Percentiles rank a stretch among this genome's conserved stretches.
Conservation (phyloP, 2,329 filamentous ascomycete species). For the Ophiosphaerella narmari region DNA sequence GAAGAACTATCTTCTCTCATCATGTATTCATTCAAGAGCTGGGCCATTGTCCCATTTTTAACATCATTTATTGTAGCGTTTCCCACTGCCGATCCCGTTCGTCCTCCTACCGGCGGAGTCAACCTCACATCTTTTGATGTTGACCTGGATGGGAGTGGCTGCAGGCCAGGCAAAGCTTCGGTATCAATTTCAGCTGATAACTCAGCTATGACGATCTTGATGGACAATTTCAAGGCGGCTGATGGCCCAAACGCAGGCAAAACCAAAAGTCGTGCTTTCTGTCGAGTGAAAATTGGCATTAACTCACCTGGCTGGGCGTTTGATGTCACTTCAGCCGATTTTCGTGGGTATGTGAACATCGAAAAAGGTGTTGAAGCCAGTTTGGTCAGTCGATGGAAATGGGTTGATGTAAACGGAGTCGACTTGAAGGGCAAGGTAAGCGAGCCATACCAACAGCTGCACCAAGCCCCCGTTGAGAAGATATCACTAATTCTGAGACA, state of each 20-base stretch:
- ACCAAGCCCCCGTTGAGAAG: background rate
- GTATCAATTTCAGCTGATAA: conserved; percentile 26
- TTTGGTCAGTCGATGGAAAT: conserved; percentile 36
- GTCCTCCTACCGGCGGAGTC: conserved; percentile 19
- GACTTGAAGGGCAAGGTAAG: conserved; percentile 34
- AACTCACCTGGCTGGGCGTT: conserved; percentile 25
- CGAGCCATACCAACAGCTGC: background rate
- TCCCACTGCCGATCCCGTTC: conserved; percentile 4
- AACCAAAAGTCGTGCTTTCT: conserved; percentile 28
- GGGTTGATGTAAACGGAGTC: conserved; percentile 24
- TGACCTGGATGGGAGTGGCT: conserved; percentile 30
- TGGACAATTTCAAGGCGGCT: conserved; percentile 33
- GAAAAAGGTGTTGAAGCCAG: conserved; percentile 22
- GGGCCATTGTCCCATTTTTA: background rate
- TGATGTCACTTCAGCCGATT: conserved; percentile 23
- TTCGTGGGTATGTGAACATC: conserved; percentile 17
- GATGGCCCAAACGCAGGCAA: conserved; percentile 25
- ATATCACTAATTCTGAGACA: background rate
- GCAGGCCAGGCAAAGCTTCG: conserved; percentile 23
- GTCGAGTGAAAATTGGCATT: conserved; percentile 26
- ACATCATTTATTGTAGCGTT: background rate
- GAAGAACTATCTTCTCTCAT: background rate
- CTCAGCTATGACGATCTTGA: conserved; percentile 29
- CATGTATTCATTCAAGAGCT: background rate
- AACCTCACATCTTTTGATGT: conserved; percentile 19